These are phyloP conservation scores for Corynespora cassiicola DNA, from an alignment of 2,329 filamentous ascomycete species.

Conservation along the genomic window DNA sequence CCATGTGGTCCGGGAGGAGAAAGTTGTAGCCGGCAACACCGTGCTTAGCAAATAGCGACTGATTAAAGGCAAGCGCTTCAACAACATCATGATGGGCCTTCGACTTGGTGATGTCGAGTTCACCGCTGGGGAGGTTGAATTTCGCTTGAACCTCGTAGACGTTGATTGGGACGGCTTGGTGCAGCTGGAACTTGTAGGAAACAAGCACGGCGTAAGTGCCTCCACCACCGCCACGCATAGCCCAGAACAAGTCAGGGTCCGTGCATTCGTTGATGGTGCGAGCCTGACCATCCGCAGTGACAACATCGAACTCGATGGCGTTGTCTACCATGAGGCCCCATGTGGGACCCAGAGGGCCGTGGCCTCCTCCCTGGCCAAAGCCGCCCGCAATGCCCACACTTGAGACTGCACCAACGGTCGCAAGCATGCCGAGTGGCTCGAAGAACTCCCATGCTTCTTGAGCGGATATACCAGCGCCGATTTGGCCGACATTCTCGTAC, in stretches of 20 bases:
- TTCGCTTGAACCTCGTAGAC: slow-evolving; percentile 43
- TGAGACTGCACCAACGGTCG: slow-evolving; percentile 41
- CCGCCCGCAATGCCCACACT: slow-evolving; percentile 59
- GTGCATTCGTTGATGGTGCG: slow-evolving; percentile 42
- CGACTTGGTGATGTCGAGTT: slow-evolving; percentile 36
- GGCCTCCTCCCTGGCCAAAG: slow-evolving; percentile 58
- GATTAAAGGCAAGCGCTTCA: slow-evolving; percentile 36
- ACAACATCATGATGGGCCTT: slow-evolving; percentile 39
- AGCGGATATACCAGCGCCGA: slow-evolving; percentile 43
- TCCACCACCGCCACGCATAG: slow-evolving; percentile 45
- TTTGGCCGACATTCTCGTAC: slow-evolving; percentile 40
- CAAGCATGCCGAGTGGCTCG: slow-evolving; percentile 37
- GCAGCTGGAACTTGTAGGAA: slow-evolving; percentile 45
- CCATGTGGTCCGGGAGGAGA: slow-evolving; percentile 35
- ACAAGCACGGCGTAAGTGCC: slow-evolving; percentile 44
- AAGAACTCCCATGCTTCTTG: slow-evolving; percentile 45
- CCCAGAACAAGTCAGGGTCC: slow-evolving; percentile 44
- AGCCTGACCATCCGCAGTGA: slow-evolving; percentile 38
- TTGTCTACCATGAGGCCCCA: slow-evolving; percentile 49
- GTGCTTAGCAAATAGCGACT: slow-evolving; percentile 32
- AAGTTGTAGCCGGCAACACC: slow-evolving; percentile 46
- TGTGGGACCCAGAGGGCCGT: slow-evolving; percentile 59
- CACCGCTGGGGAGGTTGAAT: slow-evolving; percentile 26
- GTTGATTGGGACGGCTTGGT: slow-evolving; percentile 40
- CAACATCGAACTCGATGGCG: slow-evolving; percentile 42